Base-by-base conservation (phyloP, 352 stramenopile genomes). In the Pythium sp. region DNA sequence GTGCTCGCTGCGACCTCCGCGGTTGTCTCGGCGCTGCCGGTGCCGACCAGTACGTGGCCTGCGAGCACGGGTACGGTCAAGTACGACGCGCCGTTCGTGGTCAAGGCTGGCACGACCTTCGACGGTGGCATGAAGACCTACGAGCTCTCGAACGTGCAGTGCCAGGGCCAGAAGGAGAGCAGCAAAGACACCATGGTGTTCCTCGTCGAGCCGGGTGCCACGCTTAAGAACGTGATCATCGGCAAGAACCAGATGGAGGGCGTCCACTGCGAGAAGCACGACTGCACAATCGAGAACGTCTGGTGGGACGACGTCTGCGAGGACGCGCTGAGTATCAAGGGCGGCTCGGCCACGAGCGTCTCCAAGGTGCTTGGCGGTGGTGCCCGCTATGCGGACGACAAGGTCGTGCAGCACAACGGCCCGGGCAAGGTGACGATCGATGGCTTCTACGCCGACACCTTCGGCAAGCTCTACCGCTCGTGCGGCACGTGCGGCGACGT, bases 81-180 rank as follows among this genome's bases (percentile, higher is more conserved):
- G 34, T 58, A 56, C 30, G 24, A 43, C 32, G 34, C 8, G 20
- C 62, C 72, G 22, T 68, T 74, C 8, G 63, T 64, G 7, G 74
- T 79, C 58, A 65, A 67, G 38, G 57, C 56, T 0, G 73, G 68
- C 22, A 43, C 53, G 22, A 47, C 61, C 12, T 81, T 80, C 54
- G 76, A 81, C 38, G 76, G 77, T 20, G 63, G 69, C 32, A 77
- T 77, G 71, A 72, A 81, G 67, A 81, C 67, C 6, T 79, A 74
- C 65, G 73, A 83, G 43, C 61, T 63, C 59, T 62, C 66, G 43
- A 67, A 67, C 54, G 41, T 71, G 18, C 22, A 62, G 62, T 72
- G 70, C 56, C 18, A 64, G 24, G 64, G 58, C 3, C 65, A 78
- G 46, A 65, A 57, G 24, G 75, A 77, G 57, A 64, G 65, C 26